A percentile compares a stretch with the other conserved stretches of the same genome.
Evolutionary conservation across 345 rosid species (phyloP).

Genomic region (Capsella bursapastoris): DNA sequence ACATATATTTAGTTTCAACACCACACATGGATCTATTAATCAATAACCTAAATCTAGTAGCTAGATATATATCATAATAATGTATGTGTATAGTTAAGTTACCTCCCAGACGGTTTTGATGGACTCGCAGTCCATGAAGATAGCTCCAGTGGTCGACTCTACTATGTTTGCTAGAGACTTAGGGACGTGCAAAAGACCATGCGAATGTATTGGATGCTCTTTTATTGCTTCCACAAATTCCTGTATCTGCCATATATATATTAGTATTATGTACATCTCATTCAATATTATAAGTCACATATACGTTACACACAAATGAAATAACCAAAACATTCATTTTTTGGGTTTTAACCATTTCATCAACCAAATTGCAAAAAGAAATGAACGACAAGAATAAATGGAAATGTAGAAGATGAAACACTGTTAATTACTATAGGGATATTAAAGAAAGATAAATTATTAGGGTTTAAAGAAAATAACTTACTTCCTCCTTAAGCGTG

Average conservation of each 20-base stretch:
- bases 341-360: neutral
- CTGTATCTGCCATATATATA: conserved; percentile 44
- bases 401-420: neutral
- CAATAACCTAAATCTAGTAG: neutral
- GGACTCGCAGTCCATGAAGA: conserved; percentile 49
- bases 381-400: neutral
- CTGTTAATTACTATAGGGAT: neutral
- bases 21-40: neutral
- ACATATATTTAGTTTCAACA: conserved; percentile 5
- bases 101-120: conserved; percentile 64
- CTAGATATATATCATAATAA: neutral
- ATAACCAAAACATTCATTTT: neutral
- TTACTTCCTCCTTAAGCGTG: conserved; percentile 64
- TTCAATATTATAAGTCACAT: neutral
- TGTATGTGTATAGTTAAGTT: conserved; percentile 9
- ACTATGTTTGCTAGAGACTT: conserved; percentile 68
- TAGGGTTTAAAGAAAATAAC: conserved; percentile 7
- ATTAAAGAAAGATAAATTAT: neutral
- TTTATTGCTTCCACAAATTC: conserved; percentile 51
- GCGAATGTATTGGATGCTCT: conserved; percentile 60
- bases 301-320: neutral
- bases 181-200: conserved; percentile 58
- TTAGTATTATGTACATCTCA: neutral
- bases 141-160: conserved; percentile 64
- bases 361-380: neutral